Evolutionary conservation across 2,329 filamentous ascomycete genomes (phyloP), one percentile per base, ranked within the genome.

Genomic region (Neodidymelliopsis sp.): DNA sequence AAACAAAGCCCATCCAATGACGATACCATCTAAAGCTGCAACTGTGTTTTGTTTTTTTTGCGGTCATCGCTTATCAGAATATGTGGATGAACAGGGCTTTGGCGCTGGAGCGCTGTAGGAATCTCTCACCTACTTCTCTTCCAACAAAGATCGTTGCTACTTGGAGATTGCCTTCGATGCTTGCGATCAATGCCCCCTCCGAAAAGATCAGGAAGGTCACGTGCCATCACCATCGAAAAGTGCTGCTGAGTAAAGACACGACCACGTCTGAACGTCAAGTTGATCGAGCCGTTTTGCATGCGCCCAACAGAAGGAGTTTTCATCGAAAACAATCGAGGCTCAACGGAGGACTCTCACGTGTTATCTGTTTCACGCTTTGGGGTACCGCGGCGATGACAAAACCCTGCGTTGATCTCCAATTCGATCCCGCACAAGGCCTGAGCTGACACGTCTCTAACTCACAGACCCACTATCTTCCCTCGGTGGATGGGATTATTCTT

Each of bases 391-490:
- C 35, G 35, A 39, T 13, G 29, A 29, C 24, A 30, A 24, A 29
- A 35, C 47, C 47, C 47, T 49, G 47, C 24, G 47, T 38, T 39
- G 47, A 49, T 49, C 47, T 23, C 23, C 34, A 49, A 39, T 40
- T 35, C 39, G 39, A 49, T 44, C 39, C 47, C 39, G 47, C 46
- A 43, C 34, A 34, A 37, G 43, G 39, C 34, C 33, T 37, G 22
- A 28, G 34, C 29, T 39, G 35, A 40, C 34, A 44, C 47, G 34
- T 44, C 39, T 39, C 19, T 11, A 35, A 29, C 28, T 27, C 16
- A 15, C 18, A 27, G 40, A 39, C 40, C 41, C 47, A 39, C 40
- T 19, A 12, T 45, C 18, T 33, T 25, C 31, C 15, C 29, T 50
- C 40, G 20, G 47, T 20, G 35, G 35, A 40, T 16, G 7, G 9